Evolutionary conservation across 1,284 basidiomycete species (phyloP).

Genomic region (Exobasidium rhododendri): DNA sequence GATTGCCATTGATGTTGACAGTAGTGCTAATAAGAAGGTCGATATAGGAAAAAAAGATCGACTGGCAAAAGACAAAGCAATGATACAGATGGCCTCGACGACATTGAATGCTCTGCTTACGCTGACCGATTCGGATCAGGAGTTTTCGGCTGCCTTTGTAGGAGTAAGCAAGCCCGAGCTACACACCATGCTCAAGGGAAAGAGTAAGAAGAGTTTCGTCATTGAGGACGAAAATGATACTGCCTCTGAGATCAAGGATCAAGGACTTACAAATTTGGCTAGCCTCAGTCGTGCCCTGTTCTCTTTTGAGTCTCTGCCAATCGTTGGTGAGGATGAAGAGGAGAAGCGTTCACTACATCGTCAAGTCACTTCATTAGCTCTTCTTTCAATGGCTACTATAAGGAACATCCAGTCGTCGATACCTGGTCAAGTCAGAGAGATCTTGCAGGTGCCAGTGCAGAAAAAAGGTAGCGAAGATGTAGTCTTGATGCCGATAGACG

Average conservation of each 20-base stretch:
- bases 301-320: neutral
- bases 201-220: neutral
- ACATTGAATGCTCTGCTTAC: slow-evolving; percentile 7
- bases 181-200: neutral
- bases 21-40: neutral
- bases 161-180: slow-evolving; percentile 13
- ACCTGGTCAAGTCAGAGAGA: slow-evolving; percentile 1
- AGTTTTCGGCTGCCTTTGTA: slow-evolving; percentile 9
- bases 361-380: slow-evolving; percentile 6
- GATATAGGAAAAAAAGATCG: slow-evolving; percentile 9
- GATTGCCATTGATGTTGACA: neutral
- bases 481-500: neutral
- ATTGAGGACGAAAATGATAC: slow-evolving; percentile 8
- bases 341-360: neutral
- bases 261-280: neutral
- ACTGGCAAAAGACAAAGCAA: neutral
- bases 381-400: slow-evolving; percentile 13
- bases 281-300: neutral
- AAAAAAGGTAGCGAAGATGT: neutral
- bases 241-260: neutral
- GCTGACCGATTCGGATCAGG: slow-evolving; percentile 5
- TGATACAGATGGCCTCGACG: slow-evolving; percentile 4
- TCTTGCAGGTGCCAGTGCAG: slow-evolving; percentile 7
- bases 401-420: slow-evolving; percentile 8
- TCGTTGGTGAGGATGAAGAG: neutral